Conservation (phyloP, 2,329 filamentous ascomycete species). For the Neurospora sp. region DNA sequence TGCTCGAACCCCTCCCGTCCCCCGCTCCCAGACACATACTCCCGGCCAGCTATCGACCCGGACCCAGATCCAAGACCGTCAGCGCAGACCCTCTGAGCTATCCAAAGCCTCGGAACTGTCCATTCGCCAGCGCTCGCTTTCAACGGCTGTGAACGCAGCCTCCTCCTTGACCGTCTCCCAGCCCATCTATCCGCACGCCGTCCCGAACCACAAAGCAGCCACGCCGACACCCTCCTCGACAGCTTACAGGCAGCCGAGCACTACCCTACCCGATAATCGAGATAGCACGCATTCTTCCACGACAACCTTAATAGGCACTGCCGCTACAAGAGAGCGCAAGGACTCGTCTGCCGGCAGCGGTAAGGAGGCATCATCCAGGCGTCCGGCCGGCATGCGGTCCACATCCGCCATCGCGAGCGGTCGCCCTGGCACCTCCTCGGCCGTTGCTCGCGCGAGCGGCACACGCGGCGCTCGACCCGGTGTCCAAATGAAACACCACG, state of each 20-base stretch:
- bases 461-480: constrained; percentile 15
- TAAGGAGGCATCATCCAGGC: constrained; percentile 21
- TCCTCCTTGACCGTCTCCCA: constrained; percentile 15
- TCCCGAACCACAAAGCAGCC: constrained; percentile 7
- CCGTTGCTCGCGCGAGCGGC: constrained; percentile 17
- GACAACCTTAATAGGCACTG: constrained; percentile 19
- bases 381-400: constrained; percentile 39
- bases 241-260: constrained; percentile 13
- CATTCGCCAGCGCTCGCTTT: constrained; percentile 46
- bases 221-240: constrained; percentile 13
- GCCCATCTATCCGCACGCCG: constrained; percentile 1
- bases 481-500: constrained; percentile 35
- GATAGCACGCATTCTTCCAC: not conserved
- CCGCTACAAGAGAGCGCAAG: constrained; percentile 11
- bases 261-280: constrained; percentile 18
- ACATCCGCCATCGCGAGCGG: constrained; percentile 39
- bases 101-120: constrained; percentile 33
- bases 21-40: constrained; percentile 43
- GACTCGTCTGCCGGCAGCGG: constrained; percentile 18
- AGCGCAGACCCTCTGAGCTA: constrained; percentile 29
- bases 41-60: constrained; percentile 52
- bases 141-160: constrained; percentile 24
- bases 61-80: constrained; percentile 44
- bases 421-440: constrained; percentile 17
- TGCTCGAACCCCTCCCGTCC: constrained; percentile 29